Evolutionary conservation across 106 monocot species (phyloP), one percentile per base, ranked within the genome.

Genomic region (Posidonia australis): DNA sequence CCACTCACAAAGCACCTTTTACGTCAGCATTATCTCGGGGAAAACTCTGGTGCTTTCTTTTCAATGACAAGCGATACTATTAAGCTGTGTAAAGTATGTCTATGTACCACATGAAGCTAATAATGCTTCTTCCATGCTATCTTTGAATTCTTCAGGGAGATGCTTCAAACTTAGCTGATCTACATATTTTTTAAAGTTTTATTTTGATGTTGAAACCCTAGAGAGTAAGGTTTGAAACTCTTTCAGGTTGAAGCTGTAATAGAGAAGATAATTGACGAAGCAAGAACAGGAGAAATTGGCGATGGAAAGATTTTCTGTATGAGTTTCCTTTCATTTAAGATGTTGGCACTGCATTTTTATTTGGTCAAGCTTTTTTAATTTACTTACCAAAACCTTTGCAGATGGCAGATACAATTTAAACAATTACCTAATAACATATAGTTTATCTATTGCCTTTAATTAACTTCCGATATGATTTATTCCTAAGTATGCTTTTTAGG

Each of bases 251-350:
- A 86, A 70, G 63, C 74, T 23, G 86, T 90, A 29, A 71, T 90
- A 65, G 73, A 90, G 28, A 86, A 80, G 64, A 90, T 90, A 73
- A 81, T 86, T 47, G 90, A 90, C 44, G 79, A 80, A 67, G 74
- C 90, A 43, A 82, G 90, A 68, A 90, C 90, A 23, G 90, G 90
- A 68, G 86, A 90, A 86, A 90, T 90, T 71, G 86, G 86, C 43
- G 86, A 90, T 73, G 90, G 90, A 18, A 90, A 90, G 64, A 90
- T 90, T 52, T 90, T 90, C 45, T 51, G 86, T 90, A 78, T 76
- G 80, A 18, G 5, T 49, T 49, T 5, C 49, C 19, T 48, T 48
- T 19, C 19, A 16, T 5, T 19, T 16, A 49, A 18, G 0, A 48
- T n/a, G 19, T 5, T 16, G 49, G 19, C 18, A 49, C n/a, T 5